Evolutionary conservation across 2,329 filamentous ascomycete species (phyloP).

Genomic region (Cladorrhinum sp.): DNA sequence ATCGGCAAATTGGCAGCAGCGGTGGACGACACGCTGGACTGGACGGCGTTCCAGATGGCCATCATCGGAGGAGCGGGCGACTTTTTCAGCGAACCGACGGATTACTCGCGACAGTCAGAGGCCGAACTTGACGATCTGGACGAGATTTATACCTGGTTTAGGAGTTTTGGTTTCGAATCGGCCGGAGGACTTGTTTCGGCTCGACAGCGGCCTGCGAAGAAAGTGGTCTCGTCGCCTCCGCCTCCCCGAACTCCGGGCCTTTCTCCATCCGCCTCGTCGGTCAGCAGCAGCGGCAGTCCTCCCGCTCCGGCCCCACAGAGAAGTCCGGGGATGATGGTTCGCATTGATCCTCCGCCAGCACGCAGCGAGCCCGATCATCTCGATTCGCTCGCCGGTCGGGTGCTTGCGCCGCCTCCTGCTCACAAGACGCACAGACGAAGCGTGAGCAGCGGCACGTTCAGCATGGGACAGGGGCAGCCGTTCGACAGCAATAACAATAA

Average conservation of each 20-base stretch:
- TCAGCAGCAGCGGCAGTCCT: not conserved
- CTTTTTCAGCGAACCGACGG: constrained; percentile 43
- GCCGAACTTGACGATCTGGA: constrained; percentile 45
- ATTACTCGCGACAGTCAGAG: constrained; percentile 35
- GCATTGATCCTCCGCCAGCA: not conserved
- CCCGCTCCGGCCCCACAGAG: constrained; percentile 2
- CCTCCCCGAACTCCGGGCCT: constrained; percentile 4
- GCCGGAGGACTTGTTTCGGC: constrained; percentile 37
- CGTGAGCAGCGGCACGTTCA: constrained; percentile 16
- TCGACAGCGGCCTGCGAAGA: not conserved
- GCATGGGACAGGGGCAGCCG: not conserved
- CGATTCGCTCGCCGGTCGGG: constrained; percentile 10
- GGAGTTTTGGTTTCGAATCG: constrained; percentile 46
- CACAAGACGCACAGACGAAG: constrained; percentile 15
- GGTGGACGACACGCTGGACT: constrained; percentile 54
- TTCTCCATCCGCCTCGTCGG: not conserved
- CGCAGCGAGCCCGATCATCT: constrained; percentile 2
- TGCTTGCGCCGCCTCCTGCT: constrained; percentile 26
- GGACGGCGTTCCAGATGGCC: constrained; percentile 64
- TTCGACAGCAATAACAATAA: constrained; percentile 8
- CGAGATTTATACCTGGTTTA: constrained; percentile 51
- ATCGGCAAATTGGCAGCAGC: constrained; percentile 33
- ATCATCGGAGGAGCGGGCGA: constrained; percentile 57
- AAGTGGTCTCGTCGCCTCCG: not conserved
- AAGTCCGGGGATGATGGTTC: constrained; percentile 9